These are phyloP conservation scores for Pythium guiyangense DNA, from an alignment of 352 stramenopile genomes.

Conservation along the genomic window DNA sequence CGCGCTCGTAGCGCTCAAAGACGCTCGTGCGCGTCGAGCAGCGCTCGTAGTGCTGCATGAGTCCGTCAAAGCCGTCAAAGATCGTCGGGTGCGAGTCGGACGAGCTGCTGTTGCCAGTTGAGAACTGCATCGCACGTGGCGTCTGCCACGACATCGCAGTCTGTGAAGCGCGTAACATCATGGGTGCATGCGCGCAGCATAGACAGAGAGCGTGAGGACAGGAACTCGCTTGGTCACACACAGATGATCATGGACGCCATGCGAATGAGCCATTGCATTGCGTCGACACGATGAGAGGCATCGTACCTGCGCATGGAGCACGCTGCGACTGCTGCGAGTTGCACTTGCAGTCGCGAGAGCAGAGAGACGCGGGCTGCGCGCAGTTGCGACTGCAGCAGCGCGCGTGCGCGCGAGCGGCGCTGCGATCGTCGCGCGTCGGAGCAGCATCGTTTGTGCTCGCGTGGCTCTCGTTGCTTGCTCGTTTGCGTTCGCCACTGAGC, in stretches of 20 bases:
- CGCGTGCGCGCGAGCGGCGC: not conserved
- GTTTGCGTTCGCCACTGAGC: not conserved
- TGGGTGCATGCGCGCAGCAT: not conserved
- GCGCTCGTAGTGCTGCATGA: constrained; percentile 9
- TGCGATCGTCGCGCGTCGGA: not conserved
- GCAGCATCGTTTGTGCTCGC: not conserved
- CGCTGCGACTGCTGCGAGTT: not conserved
- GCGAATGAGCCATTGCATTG: not conserved
- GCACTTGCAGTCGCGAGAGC: not conserved
- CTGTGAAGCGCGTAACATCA: not conserved
- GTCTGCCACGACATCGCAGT: not conserved
- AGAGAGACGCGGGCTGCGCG: not conserved
- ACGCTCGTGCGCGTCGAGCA: not conserved
- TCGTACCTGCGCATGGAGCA: not conserved
- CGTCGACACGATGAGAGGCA: not conserved
- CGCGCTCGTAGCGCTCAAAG: constrained; percentile 12
- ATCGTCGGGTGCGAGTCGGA: constrained; percentile 7
- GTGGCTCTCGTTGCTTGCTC: not conserved
- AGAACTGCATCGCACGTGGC: constrained; percentile 10
- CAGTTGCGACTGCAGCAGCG: not conserved
- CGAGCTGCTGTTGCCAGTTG: not conserved
- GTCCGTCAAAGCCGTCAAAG: constrained; percentile 9
- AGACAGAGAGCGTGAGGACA: not conserved
- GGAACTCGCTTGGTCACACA: not conserved
- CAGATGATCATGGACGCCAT: too few relatives aligned